A percentile compares a stretch with the other conserved stretches of the same genome.
Evolutionary conservation across 2,329 filamentous ascomycete species (phyloP).

Genomic region (Fonsecaea pugnacius): DNA sequence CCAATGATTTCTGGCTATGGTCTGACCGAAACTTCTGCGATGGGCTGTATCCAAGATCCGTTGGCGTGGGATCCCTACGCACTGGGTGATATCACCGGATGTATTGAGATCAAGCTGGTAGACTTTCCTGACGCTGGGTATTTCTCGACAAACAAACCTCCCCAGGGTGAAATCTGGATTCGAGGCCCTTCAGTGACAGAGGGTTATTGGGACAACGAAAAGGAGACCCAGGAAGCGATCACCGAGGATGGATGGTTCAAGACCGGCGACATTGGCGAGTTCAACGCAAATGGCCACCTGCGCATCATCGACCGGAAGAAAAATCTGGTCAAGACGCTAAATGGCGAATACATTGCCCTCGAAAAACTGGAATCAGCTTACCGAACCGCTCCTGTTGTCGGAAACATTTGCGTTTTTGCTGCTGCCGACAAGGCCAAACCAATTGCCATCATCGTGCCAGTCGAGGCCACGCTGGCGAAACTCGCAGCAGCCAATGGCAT

Average conservation of each 20-base stretch:
- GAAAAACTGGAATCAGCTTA: slow-evolving; percentile 95
- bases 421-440: slow-evolving; percentile 75
- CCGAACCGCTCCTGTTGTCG: slow-evolving; percentile 75
- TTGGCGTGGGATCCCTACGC: slow-evolving; percentile 78
- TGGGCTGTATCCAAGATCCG: slow-evolving; percentile 66
- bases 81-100: slow-evolving; percentile 77
- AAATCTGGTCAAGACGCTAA: slow-evolving; percentile 94
- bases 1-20: slow-evolving; percentile 96
- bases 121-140: slow-evolving; percentile 90
- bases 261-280: slow-evolving; percentile 94
- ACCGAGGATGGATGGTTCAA: slow-evolving; percentile 93
- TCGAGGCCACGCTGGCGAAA: slow-evolving; percentile 61
- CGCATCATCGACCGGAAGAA: slow-evolving; percentile 95
- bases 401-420: slow-evolving; percentile 86
- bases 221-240: slow-evolving; percentile 79
- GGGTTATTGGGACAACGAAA: slow-evolving; percentile 82
- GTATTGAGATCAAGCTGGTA: slow-evolving; percentile 87
- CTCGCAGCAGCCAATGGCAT: slow-evolving; percentile 64
- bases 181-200: slow-evolving; percentile 74
- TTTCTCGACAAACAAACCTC: slow-evolving; percentile 70
- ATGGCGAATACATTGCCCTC: slow-evolving; percentile 94
- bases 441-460: slow-evolving; percentile 75
- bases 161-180: slow-evolving; percentile 92
- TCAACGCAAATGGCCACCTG: slow-evolving; percentile 77
- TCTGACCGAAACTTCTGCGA: slow-evolving; percentile 85